Conservation (phyloP, 495 filamentous ascomycete species). For the Apiosordaria backusii region DNA sequence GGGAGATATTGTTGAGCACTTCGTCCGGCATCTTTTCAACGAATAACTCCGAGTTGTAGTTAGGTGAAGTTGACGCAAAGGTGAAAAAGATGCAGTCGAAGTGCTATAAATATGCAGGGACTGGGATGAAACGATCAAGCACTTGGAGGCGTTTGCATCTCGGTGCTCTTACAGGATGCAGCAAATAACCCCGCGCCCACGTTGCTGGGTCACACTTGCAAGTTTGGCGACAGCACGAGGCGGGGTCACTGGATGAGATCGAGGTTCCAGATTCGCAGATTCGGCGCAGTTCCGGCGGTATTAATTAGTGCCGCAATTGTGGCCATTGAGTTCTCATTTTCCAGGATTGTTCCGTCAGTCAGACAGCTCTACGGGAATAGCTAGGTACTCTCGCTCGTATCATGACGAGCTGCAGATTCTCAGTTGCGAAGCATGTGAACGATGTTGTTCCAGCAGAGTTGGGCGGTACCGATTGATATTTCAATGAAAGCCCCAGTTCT, state of each 20-base stretch:
- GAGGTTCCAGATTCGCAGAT: neutral
- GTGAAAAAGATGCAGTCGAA: neutral
- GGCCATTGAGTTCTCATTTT: constrained; percentile 7
- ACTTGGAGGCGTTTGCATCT: neutral
- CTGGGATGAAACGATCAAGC: neutral
- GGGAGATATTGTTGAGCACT: constrained; percentile 95
- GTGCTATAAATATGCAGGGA: neutral
- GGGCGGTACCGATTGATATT: no score
- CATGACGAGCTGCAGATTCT: neutral
- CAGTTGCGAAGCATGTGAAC: neutral
- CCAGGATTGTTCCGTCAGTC: neutral
- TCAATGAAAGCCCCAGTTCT: no score
- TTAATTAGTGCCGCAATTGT: neutral
- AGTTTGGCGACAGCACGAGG: neutral
- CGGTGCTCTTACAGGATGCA: neutral
- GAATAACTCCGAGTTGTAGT: neutral
- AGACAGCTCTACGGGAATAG: neutral
- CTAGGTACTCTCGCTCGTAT: neutral
- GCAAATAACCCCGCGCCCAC: constrained; percentile 2
- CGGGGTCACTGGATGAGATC: constrained; percentile 6
- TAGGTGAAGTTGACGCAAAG: neutral
- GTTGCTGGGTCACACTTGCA: constrained; percentile 4
- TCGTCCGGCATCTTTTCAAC: constrained; percentile 46
- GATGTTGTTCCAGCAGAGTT: no score
- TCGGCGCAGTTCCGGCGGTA: constrained; percentile 9